phyloP scores from a whole-genome alignment of 2,329 filamentous ascomycete genomes.

The Trichoderma endophyticum region DNA sequence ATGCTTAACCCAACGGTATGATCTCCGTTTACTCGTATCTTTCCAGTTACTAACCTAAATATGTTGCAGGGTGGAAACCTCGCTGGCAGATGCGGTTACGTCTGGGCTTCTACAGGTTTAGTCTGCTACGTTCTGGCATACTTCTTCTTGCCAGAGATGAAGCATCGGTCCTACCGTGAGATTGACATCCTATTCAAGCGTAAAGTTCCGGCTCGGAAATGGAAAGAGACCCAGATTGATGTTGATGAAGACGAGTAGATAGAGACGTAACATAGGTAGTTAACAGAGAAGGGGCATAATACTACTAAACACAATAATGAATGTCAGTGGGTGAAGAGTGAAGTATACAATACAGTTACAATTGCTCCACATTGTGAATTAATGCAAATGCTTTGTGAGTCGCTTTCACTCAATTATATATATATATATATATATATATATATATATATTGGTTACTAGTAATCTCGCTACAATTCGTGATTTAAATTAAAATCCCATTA shows the following conservation, averaged over 20 bases:
- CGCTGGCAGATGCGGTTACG: not conserved
- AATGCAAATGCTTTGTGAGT: not conserved
- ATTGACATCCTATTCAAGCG: not conserved
- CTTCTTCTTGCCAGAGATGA: slow-evolving; percentile 3
- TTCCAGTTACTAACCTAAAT: not conserved
- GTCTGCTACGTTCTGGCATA: not conserved
- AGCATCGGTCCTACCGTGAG: not conserved
- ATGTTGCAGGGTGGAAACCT: not conserved
- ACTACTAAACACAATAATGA: not conserved
- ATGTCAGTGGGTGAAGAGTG: not conserved
- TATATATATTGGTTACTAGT: not conserved
- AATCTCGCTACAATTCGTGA: not conserved
- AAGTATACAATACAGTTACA: not conserved
- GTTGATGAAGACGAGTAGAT: not conserved
- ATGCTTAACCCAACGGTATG: not conserved
- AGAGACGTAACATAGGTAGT: not conserved
- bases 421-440: not conserved
- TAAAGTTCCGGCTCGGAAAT: not conserved
- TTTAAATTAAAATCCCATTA: not conserved
- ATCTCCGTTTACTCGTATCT: not conserved
- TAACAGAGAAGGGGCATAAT: not conserved
- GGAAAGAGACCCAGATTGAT: not conserved
- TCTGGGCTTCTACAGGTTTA: not conserved
- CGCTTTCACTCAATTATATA: not conserved
- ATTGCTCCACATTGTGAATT: not conserved